phyloP scores from a whole-genome alignment of 192 early-diverging fungal species.

The Podila verticillata region DNA sequence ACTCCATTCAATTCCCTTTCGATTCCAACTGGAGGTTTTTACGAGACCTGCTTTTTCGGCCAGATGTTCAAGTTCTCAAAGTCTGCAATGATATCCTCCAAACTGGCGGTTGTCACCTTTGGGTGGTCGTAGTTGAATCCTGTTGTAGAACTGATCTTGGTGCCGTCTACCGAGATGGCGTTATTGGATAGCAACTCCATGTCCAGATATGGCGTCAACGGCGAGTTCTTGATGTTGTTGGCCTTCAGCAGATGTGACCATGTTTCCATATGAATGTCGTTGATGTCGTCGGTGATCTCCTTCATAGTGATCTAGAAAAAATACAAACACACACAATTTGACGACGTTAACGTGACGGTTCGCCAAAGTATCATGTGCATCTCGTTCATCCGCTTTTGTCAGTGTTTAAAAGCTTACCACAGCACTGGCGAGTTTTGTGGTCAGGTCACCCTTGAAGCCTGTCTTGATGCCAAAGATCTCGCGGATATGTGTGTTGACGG shows the following conservation, averaged over 20 bases:
- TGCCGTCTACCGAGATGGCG: slow-evolving; percentile 83
- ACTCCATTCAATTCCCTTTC: too few species aligned
- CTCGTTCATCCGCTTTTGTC: slow-evolving; percentile 64
- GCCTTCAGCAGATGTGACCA: slow-evolving; percentile 85
- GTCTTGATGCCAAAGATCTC: slow-evolving; percentile 83
- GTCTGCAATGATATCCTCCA: slow-evolving; percentile 81
- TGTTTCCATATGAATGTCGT: slow-evolving; percentile 92
- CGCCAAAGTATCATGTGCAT: slow-evolving; percentile 53
- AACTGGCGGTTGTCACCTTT: slow-evolving; percentile 67
- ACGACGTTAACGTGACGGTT: background rate
- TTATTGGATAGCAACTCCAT: slow-evolving; percentile 91
- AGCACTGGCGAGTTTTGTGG: slow-evolving; percentile 79
- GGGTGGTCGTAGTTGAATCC: slow-evolving; percentile 79
- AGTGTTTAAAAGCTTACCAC: slow-evolving; percentile 6
- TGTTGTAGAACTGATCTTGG: slow-evolving; percentile 72
- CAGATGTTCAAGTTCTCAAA: slow-evolving; percentile 83
- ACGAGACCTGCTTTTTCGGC: slow-evolving; percentile 61
- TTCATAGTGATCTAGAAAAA: slow-evolving; percentile 72
- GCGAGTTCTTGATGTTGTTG: slow-evolving; percentile 78
- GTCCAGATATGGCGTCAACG: slow-evolving; percentile 93
- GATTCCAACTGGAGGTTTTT: too few species aligned
- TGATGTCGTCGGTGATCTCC: slow-evolving; percentile 89
- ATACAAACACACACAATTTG: background rate
- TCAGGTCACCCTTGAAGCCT: slow-evolving; percentile 77
- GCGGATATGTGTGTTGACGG: slow-evolving; percentile 73